Evolutionary conservation across 352 stramenopile genomes (phyloP), one percentile per base, ranked within the genome.

Genomic region (Globisporangium cystogenes): DNA sequence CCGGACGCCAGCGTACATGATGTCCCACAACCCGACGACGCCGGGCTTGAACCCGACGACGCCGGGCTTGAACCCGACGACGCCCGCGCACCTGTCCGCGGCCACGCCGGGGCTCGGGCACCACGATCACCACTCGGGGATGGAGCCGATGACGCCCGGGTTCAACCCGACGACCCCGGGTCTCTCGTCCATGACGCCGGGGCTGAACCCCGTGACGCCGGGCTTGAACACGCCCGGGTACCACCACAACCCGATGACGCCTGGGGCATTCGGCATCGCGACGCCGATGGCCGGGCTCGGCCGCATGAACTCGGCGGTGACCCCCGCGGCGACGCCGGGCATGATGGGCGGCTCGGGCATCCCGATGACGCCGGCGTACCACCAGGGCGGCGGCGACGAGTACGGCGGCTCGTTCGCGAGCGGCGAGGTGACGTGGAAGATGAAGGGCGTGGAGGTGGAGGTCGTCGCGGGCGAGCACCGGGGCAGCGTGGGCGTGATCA

Each of bases 221-320:
- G 82, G 83, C 45, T 70, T 93, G 54, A 89, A 86, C 56, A 93
- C 82, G 10, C 80, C 82, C 48, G 82, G 82, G 7, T 93, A 89
- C 53, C 82, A 84, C 51, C 79, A 93, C 67, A 95, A 93, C 51
- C 85, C 85, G 41, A 95, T 90, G 75, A 95, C 85, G 7, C 85
- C 85, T n/a, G 85, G 85, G 23, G 75, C 80, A 55, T 90, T 86
- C 47, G 70, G 72, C 27, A 74, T 90, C 21, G 72, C 76, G 40
- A 95, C 82, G n/a, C 82, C 82, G 15, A 70, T 71, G 45, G 61
- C 45, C 2, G 60, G 58, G 4, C 72, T 91, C 48, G 76, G 79
- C 49, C 80, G 82, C 27, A 82, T 91, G 72, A 80, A 74, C 49
- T 83, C 73, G 11, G 72, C 78, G 6, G 67, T 55, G 18, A 90